These are phyloP conservation scores for Botrytis pseudocinerea DNA, from an alignment of 2,329 filamentous ascomycete species.

Conservation along the genomic window DNA sequence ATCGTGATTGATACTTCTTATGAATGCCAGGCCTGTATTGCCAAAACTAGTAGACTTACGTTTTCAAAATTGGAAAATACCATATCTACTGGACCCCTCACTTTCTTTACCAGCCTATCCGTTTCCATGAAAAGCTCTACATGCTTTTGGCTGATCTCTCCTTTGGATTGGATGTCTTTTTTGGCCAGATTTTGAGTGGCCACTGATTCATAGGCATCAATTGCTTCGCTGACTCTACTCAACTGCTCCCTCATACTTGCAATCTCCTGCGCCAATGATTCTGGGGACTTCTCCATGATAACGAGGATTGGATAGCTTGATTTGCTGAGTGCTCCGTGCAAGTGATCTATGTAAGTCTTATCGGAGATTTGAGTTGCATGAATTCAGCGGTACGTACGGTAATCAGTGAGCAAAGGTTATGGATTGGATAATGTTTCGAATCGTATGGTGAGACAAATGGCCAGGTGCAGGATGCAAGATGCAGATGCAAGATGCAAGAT, in stretches of 20 bases:
- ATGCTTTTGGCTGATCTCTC: slow-evolving; percentile 12
- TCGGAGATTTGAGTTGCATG: not conserved
- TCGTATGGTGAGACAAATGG: not conserved
- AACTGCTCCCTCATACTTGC: slow-evolving; percentile 16
- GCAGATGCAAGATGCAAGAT: slow-evolving; percentile 4
- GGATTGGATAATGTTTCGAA: not conserved
- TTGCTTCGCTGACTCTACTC: slow-evolving; percentile 10
- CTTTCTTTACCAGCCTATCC: slow-evolving; percentile 5
- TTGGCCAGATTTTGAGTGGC: not conserved
- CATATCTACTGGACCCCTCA: slow-evolving; percentile 19
- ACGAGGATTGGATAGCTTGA: not conserved
- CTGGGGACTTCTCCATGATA: slow-evolving; percentile 7
- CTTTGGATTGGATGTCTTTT: slow-evolving; percentile 2
- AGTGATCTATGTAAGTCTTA: not conserved
- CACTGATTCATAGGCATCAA: slow-evolving; percentile 12
- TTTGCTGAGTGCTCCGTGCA: not conserved
- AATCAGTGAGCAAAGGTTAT: not conserved
- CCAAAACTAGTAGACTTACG: slow-evolving; percentile 7
- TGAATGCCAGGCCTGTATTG: not conserved
- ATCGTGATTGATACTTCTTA: not conserved
- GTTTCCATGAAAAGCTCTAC: slow-evolving; percentile 18
- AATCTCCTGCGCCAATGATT: slow-evolving; percentile 20
- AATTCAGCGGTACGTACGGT: not conserved
- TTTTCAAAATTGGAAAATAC: slow-evolving; percentile 22
- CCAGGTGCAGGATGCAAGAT: not conserved